Base-by-base conservation (phyloP, 2,329 filamentous ascomycete genomes). In the Bipolaris gigantea region DNA sequence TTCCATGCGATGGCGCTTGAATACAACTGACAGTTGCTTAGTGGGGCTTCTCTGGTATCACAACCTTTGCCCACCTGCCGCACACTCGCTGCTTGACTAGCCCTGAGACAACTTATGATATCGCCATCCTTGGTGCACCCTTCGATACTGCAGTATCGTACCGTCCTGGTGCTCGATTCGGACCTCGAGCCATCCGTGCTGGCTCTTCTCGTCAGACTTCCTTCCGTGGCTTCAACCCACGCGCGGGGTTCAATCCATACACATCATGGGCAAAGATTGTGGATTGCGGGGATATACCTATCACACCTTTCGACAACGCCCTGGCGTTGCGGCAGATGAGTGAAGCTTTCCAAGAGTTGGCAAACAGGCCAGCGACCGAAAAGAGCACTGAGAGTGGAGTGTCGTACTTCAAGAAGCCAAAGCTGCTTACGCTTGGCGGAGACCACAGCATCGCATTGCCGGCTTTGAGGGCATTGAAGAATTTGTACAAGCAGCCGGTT, bases 261-360 rank as follows among this genome's bases (percentile, higher is more conserved):
- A 79, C 80, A 36, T 88, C 83, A 50, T 93, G 89, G 88, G 89
- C 89, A 0, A 85, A 79, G 35, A 85, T 96, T 55, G 79, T 93
- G 46, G 92, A 97, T 78, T 97, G 92, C 73, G 92, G 92, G 42
- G 92, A 96, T 71, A 91, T 96, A 51, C 91, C 92, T 25, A 81
- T 95, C 61, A 90, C 88, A 0, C 92, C 92, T 0, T 88, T 95
- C 64, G 91, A 96, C 77, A 96, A 96, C 72, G 85, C 80, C 1
- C 79, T 96, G 15, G 92, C 92, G 0, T 78, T 92, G 49, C 79
- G 81, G 40, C 92, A 96, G 75, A 96, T 96, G 91, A 89, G 84
- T 30, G 85, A 88, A 67, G 91, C 89, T 0, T 92, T 90, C 72
- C 78, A 81, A 6, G 88, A 92, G 74, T 85, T 96, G 2, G 80